These are phyloP conservation scores for Neurospora sp. DNA, from an alignment of 495 filamentous ascomycete species.

Conservation along the genomic window DNA sequence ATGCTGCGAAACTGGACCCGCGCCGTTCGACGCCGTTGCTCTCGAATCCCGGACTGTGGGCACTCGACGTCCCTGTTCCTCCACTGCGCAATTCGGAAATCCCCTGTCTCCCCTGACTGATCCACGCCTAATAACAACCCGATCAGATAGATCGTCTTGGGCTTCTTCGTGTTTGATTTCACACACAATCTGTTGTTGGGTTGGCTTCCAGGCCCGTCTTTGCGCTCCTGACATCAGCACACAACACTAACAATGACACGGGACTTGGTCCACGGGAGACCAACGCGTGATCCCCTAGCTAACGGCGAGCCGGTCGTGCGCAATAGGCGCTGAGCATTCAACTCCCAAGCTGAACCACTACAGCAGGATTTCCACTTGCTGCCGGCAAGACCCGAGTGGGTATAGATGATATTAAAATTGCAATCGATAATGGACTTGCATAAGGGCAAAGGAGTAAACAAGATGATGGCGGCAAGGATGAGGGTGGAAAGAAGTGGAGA, in stretches of 20 bases:
- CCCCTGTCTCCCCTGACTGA: neutral
- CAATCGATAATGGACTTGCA: neutral
- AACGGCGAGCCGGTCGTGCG: neutral
- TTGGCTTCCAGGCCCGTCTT: neutral
- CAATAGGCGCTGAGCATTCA: neutral
- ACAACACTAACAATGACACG: neutral
- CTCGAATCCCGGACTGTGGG: neutral
- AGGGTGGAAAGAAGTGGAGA: neutral
- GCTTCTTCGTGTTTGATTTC: neutral
- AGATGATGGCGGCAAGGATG: neutral
- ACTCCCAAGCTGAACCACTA: neutral
- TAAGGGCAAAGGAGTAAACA: neutral
- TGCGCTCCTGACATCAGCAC: neutral
- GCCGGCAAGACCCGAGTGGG: neutral
- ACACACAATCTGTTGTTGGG: neutral
- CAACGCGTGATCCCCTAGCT: neutral
- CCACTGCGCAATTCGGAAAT: neutral
- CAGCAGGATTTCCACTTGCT: neutral
- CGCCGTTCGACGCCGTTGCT: neutral
- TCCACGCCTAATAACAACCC: neutral
- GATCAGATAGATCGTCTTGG: neutral
- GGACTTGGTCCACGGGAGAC: neutral
- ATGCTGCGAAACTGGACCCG: neutral
- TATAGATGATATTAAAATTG: neutral
- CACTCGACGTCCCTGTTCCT: neutral